A percentile compares a stretch with the other conserved stretches of the same genome.
These are phyloP conservation scores for Coniochaeta prunicola DNA, from an alignment of 2,329 filamentous ascomycete species.

Conservation along the genomic window DNA sequence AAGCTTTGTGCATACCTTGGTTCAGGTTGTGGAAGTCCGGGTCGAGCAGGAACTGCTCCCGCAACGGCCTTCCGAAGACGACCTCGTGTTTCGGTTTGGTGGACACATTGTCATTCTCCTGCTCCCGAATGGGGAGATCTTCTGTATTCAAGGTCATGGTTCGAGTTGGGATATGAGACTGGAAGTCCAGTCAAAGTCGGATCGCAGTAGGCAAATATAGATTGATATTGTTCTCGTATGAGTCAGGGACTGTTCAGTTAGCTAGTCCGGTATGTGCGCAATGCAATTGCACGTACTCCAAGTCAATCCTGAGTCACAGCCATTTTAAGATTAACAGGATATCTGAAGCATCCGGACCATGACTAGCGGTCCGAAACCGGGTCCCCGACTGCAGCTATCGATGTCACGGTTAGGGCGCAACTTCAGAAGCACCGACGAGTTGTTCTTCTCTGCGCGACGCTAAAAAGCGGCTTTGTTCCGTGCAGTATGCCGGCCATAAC, in stretches of 20 bases:
- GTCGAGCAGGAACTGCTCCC: conserved; percentile 63
- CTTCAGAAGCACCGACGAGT: background rate
- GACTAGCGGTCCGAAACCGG: background rate
- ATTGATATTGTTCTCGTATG: background rate
- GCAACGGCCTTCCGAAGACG: conserved; percentile 31
- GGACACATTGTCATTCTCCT: background rate
- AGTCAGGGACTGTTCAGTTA: background rate
- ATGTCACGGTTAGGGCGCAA: background rate
- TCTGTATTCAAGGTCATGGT: background rate
- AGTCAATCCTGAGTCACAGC: background rate
- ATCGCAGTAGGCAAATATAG: background rate
- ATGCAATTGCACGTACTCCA: background rate
- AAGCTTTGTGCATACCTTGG: conserved; percentile 50
- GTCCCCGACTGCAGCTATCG: background rate
- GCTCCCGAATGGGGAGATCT: background rate
- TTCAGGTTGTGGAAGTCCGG: conserved; percentile 67
- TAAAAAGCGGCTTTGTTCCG: background rate
- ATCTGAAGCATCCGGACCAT: background rate
- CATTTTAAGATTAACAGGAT: background rate
- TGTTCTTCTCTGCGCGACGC: background rate
- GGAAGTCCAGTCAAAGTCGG: background rate
- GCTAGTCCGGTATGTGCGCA: background rate
- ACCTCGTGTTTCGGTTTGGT: background rate
- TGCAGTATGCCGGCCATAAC: background rate
- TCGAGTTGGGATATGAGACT: background rate